Conservation (phyloP, 352 stramenopile species). For the Globisporangium alternatum region DNA sequence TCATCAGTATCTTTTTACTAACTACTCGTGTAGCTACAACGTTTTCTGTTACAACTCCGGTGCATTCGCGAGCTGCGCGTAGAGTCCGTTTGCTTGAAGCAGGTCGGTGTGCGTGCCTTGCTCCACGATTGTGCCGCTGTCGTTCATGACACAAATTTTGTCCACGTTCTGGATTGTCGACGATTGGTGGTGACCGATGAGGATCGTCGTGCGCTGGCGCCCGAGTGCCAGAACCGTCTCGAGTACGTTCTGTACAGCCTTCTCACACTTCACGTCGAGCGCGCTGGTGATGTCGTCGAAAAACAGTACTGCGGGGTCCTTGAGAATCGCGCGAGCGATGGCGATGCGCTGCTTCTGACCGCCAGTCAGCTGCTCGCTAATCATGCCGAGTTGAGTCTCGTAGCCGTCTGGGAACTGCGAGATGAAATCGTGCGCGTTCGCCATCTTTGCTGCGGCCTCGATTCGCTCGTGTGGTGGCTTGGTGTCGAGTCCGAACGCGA, state of each 20-base stretch:
- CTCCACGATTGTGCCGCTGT: constrained; percentile 25
- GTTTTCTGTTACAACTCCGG: too few species aligned
- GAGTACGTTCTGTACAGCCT: constrained; percentile 28
- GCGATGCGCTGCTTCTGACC: constrained; percentile 95
- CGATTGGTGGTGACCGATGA: constrained; percentile 80
- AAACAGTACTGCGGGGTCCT: constrained; percentile 37
- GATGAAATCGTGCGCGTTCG: constrained; percentile 90
- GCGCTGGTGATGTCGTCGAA: constrained; percentile 78
- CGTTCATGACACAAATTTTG: constrained; percentile 30
- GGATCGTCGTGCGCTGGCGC: constrained; percentile 66
- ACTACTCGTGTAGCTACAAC: too few species aligned
- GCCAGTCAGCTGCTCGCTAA: constrained; percentile 50
- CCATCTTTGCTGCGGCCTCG: constrained; percentile 67
- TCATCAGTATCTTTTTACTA: too few species aligned
- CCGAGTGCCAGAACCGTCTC: constrained; percentile 28
- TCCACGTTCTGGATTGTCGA: constrained; percentile 40
- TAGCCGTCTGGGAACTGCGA: constrained; percentile 71
- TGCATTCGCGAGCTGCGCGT: too few species aligned
- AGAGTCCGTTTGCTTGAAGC: too few species aligned
- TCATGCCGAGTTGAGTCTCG: constrained; percentile 81
- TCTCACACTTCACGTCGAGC: constrained; percentile 88
- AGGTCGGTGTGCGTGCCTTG: constrained; percentile 22
- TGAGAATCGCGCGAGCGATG: constrained; percentile 72
- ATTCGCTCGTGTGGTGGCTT: constrained; percentile 37
- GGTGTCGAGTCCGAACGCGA: constrained; percentile 34